A percentile compares a stretch with the other conserved stretches of the same genome.
phyloP scores from a whole-genome alignment of 176 grass and related monocot species.

The Musa beccarii region DNA sequence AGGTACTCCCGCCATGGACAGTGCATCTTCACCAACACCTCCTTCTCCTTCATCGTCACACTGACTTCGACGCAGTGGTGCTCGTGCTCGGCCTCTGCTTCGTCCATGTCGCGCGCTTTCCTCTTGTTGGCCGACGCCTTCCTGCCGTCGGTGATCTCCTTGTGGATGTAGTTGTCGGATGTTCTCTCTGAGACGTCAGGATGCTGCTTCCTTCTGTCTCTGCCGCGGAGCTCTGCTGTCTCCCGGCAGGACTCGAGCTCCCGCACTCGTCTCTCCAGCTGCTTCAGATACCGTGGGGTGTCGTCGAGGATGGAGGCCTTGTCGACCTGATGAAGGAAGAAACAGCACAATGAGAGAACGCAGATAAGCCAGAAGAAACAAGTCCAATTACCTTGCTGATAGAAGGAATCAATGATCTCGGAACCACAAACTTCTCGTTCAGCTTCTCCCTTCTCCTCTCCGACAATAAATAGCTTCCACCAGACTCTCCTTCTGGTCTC shows the following conservation, averaged over 20 bases:
- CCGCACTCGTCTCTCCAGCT: conserved; percentile 49
- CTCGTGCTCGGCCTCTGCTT: conserved; percentile 13
- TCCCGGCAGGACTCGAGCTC: conserved; percentile 44
- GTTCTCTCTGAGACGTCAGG: conserved; percentile 26
- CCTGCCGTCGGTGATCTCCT: conserved; percentile 21
- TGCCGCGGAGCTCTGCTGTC: conserved; percentile 6
- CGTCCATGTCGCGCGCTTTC: conserved; percentile 13
- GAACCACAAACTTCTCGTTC: conserved; percentile 68
- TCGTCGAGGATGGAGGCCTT: conserved; percentile 70
- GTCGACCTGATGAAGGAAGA: conserved; percentile 43
- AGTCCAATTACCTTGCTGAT: conserved; percentile 50
- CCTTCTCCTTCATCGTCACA: conserved; percentile 46
- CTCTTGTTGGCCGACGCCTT: conserved; percentile 27
- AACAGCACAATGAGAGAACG: not conserved
- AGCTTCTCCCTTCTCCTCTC: conserved; percentile 76
- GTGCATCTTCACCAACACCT: conserved; percentile 49
- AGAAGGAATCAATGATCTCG: conserved; percentile 60
- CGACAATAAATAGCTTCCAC: conserved; percentile 42
- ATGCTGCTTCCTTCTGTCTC: conserved; percentile 4
- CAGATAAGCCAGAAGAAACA: too few species aligned
- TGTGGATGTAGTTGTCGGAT: conserved; percentile 33
- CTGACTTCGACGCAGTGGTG: conserved; percentile 34
- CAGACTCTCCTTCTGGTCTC: conserved; percentile 23
- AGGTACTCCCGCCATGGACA: conserved; percentile 67
- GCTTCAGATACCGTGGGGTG: conserved; percentile 61